Base-by-base conservation (phyloP, 169 alveolate genomes). In the Babesia bovis region DNA sequence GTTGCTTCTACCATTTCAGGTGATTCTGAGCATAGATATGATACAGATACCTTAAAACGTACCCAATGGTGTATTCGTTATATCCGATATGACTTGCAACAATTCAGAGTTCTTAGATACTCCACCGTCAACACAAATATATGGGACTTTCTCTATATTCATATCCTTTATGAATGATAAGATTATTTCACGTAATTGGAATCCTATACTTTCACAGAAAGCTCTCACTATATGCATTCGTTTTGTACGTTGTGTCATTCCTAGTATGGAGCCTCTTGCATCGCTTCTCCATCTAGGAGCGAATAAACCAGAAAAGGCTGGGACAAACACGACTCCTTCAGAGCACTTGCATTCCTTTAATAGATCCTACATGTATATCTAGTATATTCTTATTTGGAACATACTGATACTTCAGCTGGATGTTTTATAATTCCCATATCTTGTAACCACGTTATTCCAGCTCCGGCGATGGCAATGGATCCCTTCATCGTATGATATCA, bases 231-330 rank as follows among this genome's bases (percentile, higher is more conserved):
- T 87, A 69, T 96, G 98, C 3, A 85, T 93, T 50, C 87, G 85
- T 3, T 82, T 83, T 3, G 97, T 92, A 72, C 89, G 87, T 50
- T 83, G 90, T 50, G 96, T 90, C 85, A 96, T 70, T 2, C 99
- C 99, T 45, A 85, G 63, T 17, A 96, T 87, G 25, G 89, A 68
- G n/a, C 96, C 99, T 60, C 96, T 67, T 0, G 97, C 98, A 50
- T 92, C 93, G n/a, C 90, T 74, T 30, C 93, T 71, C 99, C 99
- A 96, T 67, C 95, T 87, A n/a, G 99, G 99, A 21, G 98, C 96
- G 66, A 87, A 94, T 30, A 94, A 78, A 7, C 99, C 99, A 51
- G 93, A 82, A 63, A 96, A 94, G 15, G 98, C 96, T 25, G 99
- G 98, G 15, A 95, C 98, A 67, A 94, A 93, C 30, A 85, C 91